Percentiles rank a stretch among this genome's conserved stretches.
phyloP scores from a whole-genome alignment of 1,139 yeast species.

The Lodderomyces margitis region DNA sequence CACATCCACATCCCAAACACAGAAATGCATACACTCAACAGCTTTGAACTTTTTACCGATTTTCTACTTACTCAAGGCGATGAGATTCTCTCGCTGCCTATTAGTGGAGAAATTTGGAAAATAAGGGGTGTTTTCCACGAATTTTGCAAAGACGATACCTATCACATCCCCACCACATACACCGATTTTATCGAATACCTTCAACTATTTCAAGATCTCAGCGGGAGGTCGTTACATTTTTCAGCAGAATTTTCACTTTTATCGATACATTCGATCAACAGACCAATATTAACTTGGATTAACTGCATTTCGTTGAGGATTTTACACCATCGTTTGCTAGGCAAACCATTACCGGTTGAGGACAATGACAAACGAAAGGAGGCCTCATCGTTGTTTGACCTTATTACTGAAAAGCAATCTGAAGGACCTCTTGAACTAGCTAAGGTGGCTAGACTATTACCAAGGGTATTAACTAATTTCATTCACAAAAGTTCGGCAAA shows the following conservation, averaged over 20 bases:
- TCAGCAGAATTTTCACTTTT: conserved; percentile 6
- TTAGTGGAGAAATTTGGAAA: conserved; percentile 21
- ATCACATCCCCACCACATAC: background rate
- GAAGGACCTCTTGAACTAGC: background rate
- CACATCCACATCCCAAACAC: background rate
- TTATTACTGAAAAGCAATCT: conserved; percentile 2
- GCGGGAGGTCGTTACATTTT: conserved; percentile 22
- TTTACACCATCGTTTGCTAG: conserved; percentile 12
- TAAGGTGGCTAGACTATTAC: background rate
- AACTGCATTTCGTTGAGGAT: conserved; percentile 19
- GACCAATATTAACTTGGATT: conserved; percentile 19
- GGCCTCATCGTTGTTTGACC: conserved; percentile 2
- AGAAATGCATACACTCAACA: background rate
- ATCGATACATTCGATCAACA: conserved; percentile 1
- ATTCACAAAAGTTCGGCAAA: conserved; percentile 30
- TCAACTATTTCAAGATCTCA: conserved; percentile 23
- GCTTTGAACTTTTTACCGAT: conserved; percentile 16
- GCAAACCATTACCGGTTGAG: conserved; percentile 1
- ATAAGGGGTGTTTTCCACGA: conserved; percentile 17
- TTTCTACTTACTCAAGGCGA: conserved; percentile 17
- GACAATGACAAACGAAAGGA: background rate
- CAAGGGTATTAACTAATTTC: conserved; percentile 5
- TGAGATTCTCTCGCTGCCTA: conserved; percentile 17
- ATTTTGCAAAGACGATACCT: conserved; percentile 5
- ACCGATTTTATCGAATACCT: conserved; percentile 18